Evolutionary conservation across 108 stramenopile genomes (phyloP), one percentile per base, ranked within the genome.

Genomic region (Nitzschia inconspicua): DNA sequence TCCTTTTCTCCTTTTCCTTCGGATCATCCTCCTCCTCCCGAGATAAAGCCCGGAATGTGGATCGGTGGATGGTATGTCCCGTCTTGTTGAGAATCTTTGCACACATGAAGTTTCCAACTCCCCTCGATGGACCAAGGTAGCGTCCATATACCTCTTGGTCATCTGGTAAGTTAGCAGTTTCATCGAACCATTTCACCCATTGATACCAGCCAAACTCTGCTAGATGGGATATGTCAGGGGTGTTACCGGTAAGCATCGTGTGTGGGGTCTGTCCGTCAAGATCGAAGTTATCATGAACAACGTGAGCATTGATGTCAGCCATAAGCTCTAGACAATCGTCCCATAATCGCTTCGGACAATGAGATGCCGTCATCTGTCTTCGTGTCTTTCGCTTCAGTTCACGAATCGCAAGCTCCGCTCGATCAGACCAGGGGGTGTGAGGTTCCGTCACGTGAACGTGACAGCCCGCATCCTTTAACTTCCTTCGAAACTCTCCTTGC

Each of bases 151-250:
- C 8, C 26, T 14, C 16, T 9, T 9, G 25, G 6, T 4, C 6
- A 7, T 51, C 25, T 13, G 55, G 32, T 8, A 51, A 29, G 8
- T 8, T 8, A 13, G 25, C 24, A 6, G 50, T 14, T 13, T 18
- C n/a, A 14, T 22, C 8, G 34, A 41, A 9, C 22, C 43, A 3
- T 9, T 44, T 44, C 19, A 75, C 63, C 60, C 69, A 79, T 5
- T 72, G 57, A 61, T 73, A 75, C 44, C 47, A 78, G 3, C 41
- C 67, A 47, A 72, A 72, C 41, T 72, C 57, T 18, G 47, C 31
- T 3, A 65, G 57, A 13, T 63, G 62, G 16, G 66, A 63, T 9
- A 81, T 81, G 30, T 81, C 75, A 3, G 75, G 44, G 2, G 75
- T 73, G 0, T 65, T 63, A 8, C 79, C 72, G 0, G 43, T 24